Evolutionary conservation across 768 basidiomycete species (phyloP).

Genomic region (Trichaptum fuscoviolaceum): DNA sequence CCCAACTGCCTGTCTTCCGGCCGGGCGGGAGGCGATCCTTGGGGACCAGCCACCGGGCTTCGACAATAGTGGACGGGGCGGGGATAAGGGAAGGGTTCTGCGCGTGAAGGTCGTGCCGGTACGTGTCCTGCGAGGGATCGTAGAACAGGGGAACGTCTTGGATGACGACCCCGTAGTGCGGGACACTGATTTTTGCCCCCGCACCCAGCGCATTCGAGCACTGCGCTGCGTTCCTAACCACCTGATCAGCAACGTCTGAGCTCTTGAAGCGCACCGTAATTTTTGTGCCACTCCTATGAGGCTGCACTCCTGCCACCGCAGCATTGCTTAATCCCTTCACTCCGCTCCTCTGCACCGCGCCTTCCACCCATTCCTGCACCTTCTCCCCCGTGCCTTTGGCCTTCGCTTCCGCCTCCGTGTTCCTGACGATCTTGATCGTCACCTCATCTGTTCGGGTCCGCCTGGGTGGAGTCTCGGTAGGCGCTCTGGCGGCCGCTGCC

Average conservation of each 20-base stretch:
- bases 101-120: background rate
- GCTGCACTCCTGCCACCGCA: background rate
- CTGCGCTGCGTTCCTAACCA: background rate
- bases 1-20: background rate
- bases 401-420: conserved; percentile 1
- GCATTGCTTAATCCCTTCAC: background rate
- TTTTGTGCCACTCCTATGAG: background rate
- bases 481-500: background rate
- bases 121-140: background rate
- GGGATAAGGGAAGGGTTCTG: background rate
- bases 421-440: background rate
- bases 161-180: background rate
- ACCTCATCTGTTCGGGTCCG: background rate
- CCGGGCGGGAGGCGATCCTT: background rate
- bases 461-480: background rate
- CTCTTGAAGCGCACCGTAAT: background rate
- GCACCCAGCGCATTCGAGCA: background rate
- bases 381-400: background rate
- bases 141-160: background rate
- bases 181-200: background rate
- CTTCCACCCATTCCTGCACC: background rate
- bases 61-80: background rate
- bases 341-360: background rate
- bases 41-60: background rate
- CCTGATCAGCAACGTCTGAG: background rate